Conservation (phyloP, 2,329 filamentous ascomycete species). For the Cladosporium sp. region DNA sequence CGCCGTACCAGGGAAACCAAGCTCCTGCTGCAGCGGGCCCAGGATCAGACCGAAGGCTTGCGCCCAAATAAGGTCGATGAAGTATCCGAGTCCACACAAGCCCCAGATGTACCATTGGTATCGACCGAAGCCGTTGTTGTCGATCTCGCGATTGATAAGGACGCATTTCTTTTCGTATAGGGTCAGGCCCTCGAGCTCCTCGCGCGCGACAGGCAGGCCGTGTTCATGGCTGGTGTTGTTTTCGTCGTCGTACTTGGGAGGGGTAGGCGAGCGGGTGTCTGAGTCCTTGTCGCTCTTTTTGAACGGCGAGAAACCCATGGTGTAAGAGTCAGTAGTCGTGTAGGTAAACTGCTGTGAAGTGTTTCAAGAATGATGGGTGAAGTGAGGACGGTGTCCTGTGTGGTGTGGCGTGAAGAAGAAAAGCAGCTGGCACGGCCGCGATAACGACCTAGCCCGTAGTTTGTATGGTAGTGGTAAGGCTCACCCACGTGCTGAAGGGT, state of each 20-base stretch:
- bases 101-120: constrained; percentile 55
- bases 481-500: constrained; percentile 10
- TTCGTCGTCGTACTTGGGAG: constrained; percentile 11
- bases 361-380: neutral
- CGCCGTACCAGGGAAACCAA: constrained; percentile 47
- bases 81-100: constrained; percentile 56
- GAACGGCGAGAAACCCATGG: constrained; percentile 2
- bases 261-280: constrained; percentile 4
- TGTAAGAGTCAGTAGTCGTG: neutral
- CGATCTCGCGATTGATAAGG: constrained; percentile 51
- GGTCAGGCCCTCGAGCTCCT: constrained; percentile 33
- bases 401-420: neutral
- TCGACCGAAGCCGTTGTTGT: constrained; percentile 53
- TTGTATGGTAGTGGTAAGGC: constrained; percentile 10
- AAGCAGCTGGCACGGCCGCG: neutral
- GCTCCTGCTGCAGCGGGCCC: constrained; percentile 56
- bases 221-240: neutral
- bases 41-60: constrained; percentile 59
- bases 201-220: neutral
- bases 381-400: neutral
- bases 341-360: neutral
- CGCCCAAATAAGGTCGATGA: constrained; percentile 59
- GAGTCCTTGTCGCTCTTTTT: neutral
- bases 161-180: constrained; percentile 48
- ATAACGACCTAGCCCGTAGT: constrained; percentile 1